Base-by-base conservation (phyloP, 2,329 filamentous ascomycete species). In the Penicillium verrucosum region DNA sequence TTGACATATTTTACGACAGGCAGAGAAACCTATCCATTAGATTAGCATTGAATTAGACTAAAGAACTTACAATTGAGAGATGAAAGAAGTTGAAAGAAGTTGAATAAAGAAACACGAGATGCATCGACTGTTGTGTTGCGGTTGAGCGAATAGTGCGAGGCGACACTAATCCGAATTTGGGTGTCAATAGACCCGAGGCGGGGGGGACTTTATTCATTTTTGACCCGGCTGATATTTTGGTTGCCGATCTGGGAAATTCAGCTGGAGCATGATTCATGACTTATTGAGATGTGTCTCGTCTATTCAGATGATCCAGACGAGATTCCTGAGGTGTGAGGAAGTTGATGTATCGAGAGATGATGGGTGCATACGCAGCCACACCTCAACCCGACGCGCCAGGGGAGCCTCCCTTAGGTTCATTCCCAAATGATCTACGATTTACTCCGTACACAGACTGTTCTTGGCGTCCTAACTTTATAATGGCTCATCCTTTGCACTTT, bases 161-260 rank as follows among this genome's bases (percentile, higher is more conserved):
- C 25, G 42, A 44, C 32, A 51, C 54, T 52, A 56, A 55, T 54
- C 61, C 62, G 56, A 40, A 60, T 65, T 65, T 47, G 60, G 60
- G 47, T 18, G 32, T 69, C 63, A 68, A 70, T 67, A 69, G 65
- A 60, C 43, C 58, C 30, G n/a, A 14, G 11, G 25, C 16, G 8
- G 29, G 11, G 23, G 57, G 36, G 14, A 18, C 10, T 23, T 34
- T 56, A 51, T 52, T 57, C 47, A 55, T 58, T 58, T 58, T 29
- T 29, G 41, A 50, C 32, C 25, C 41, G 34, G n/a, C 41, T 21
- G 21, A n/a, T 25, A 36, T 46, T 46, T 46, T 46, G 11, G n/a
- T 18, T 23, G 29, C 7, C 18, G n/a, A 23, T 30, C 27, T 45
- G 21, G 30, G 44, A 25, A 18, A 14, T 45, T 9, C 10, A 18